These are phyloP conservation scores for Neonectria ditissima DNA, from an alignment of 2,329 filamentous ascomycete species.

Conservation along the genomic window DNA sequence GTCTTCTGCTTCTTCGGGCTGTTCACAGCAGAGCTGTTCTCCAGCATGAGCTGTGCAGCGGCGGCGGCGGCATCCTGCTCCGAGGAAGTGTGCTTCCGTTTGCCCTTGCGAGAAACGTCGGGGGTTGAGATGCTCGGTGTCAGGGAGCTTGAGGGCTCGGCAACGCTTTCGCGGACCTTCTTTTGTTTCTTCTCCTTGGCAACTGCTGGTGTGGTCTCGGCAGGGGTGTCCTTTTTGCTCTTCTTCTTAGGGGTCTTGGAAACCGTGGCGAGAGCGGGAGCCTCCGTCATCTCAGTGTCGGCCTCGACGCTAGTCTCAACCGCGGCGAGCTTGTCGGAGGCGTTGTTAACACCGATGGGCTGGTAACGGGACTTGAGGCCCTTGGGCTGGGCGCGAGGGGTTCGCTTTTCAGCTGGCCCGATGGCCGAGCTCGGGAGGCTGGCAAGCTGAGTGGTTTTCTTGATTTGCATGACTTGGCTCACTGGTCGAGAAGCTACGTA, in stretches of 20 bases:
- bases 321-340: slow-evolving; percentile 54
- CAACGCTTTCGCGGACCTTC: slow-evolving; percentile 35
- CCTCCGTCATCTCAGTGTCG: slow-evolving; percentile 59
- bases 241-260: slow-evolving; percentile 47
- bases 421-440: slow-evolving; percentile 38
- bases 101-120: slow-evolving; percentile 48
- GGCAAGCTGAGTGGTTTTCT: slow-evolving; percentile 68
- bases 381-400: slow-evolving; percentile 73
- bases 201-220: slow-evolving; percentile 17
- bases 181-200: slow-evolving; percentile 51
- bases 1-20: slow-evolving; percentile 58
- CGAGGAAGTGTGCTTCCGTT: slow-evolving; percentile 52
- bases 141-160: slow-evolving; percentile 30
- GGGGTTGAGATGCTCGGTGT: slow-evolving; percentile 35
- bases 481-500: slow-evolving; percentile 55
- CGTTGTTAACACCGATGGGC: slow-evolving; percentile 68
- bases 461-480: slow-evolving; percentile 72
- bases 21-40: slow-evolving; percentile 51
- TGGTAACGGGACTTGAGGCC: slow-evolving; percentile 75
- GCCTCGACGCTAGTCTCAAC: slow-evolving; percentile 58
- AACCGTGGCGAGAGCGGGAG: slow-evolving; percentile 44
- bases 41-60: slow-evolving; percentile 50
- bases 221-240: slow-evolving; percentile 42
- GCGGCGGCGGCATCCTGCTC: slow-evolving; percentile 54
- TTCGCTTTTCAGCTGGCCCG: slow-evolving; percentile 61